Evolutionary conservation across 805 yeast species (phyloP), one percentile per base, ranked within the genome.

Genomic region (Millerozyma miso): DNA sequence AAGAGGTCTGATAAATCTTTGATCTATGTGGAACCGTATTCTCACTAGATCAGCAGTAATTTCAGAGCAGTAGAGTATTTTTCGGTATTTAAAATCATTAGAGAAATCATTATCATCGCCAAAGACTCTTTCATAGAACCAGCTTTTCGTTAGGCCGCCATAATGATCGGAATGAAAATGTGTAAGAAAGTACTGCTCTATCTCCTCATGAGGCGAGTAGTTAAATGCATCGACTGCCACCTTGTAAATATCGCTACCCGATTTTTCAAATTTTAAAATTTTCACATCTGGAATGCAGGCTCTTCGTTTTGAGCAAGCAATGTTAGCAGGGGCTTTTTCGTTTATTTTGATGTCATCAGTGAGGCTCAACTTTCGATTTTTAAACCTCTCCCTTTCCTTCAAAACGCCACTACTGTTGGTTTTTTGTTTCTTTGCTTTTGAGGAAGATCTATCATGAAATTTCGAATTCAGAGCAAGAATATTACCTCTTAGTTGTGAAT

Each of bases 101-200:
- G 52, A 55, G 39, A 53, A 58, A 42, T 63, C 60, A 32, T 48
- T 49, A 14, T 53, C 60, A 3, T 53, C 51, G 32, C 54, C 60
- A 38, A 69, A 60, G 2, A 68, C 62, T 19, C 73, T 48, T 43
- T 69, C 72, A 33, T 61, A 56, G 37, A 73, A 62, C 98, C 98
- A 93, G 17, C 73, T 69, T 53, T 85, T 85, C 2, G 81, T 65
- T 13, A 93, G 63, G 0, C 99, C 98, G 3, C 88, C 88, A 56
- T 93, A 93, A 59, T 93, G 99, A 59, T 93, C 99, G 0, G 96
- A 71, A 60, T 93, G 99, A 66, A 86, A 91, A 65, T 93, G 99
- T 0, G 88, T 76, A 19, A 86, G 62, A 48, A 84, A 77, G 60
- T 85, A 85, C 35, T 71, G 69, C 2, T 60, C 46, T 4, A 84